Conservation (phyloP, 2,329 filamentous ascomycete genomes). For the Botrytis porri region DNA sequence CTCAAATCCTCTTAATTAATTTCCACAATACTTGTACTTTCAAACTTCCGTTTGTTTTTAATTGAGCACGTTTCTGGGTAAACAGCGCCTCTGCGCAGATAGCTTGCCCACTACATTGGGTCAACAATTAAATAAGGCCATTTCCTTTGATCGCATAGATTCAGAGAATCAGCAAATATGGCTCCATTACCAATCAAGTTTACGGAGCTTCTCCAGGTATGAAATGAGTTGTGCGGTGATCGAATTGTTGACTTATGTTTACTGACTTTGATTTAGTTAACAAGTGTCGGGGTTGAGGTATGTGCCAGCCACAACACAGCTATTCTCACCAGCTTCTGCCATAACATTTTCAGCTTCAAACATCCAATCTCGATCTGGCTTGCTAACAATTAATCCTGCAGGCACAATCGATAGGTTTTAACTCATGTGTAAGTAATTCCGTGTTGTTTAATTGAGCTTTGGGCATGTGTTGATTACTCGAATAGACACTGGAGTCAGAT, state of each 20-base stretch:
- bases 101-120: conserved; percentile 17
- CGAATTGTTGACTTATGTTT: conserved; percentile 44
- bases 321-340: conserved; percentile 23
- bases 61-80: conserved; percentile 31
- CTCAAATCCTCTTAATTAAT: conserved; percentile 29
- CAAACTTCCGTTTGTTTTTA: conserved; percentile 26
- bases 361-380: conserved; percentile 4
- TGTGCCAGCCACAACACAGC: conserved; percentile 34
- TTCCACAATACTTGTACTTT: conserved; percentile 19
- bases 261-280: conserved; percentile 45
- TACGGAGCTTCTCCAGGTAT: conserved; percentile 82
- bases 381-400: conserved; percentile 43
- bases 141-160: conserved; percentile 31
- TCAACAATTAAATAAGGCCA: conserved; percentile 22
- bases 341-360: conserved; percentile 26
- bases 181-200: conserved; percentile 80
- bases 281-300: conserved; percentile 53
- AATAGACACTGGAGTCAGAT: conserved; percentile 95
- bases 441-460: conserved; percentile 13
- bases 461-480: conserved; percentile 22
- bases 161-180: conserved; percentile 29
- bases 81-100: conserved; percentile 19
- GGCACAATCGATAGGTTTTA: conserved; percentile 77
- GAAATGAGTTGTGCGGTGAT: conserved; percentile 84
- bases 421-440: conserved; percentile 68